Evolutionary conservation across 768 basidiomycete species (phyloP), one percentile per base, ranked within the genome.

Genomic region (Trametes punicea): DNA sequence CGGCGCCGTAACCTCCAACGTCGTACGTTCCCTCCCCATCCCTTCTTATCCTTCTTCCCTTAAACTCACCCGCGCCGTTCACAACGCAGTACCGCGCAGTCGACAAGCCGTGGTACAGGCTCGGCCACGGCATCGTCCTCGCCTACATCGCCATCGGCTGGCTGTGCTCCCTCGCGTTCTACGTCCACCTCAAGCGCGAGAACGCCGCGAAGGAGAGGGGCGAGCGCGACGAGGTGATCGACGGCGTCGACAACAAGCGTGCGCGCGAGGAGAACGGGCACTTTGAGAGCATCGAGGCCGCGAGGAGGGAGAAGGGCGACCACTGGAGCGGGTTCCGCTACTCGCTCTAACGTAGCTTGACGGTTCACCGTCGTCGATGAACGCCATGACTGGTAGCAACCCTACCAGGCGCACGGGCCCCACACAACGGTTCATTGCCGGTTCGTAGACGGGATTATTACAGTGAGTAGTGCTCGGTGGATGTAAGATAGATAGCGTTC

Each of bases 321-420:
- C 68, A 75, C 48, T 89, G 86, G 87, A 88, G 86, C 64, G 85
- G 87, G n/a, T 89, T 87, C 68, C 76, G 82, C 56, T 88, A 88
- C 70, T 79, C 76, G 2, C 62, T 82, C 40, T 85, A 74, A 61
- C 29, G 10, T 34, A 20, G 27, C 46, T 6, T 5, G 36, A n/a
- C n/a, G n/a, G n/a, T n/a, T n/a, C n/a, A n/a, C n/a, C n/a, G n/a
- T n/a, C n/a, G n/a, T n/a, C n/a, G n/a, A n/a, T n/a, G n/a, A n/a
- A n/a, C n/a, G n/a, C n/a, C n/a, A n/a, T n/a, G n/a, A n/a, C n/a
- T n/a, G n/a, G n/a, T n/a, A n/a, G 31, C 7, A 13, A 31, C 31
- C 8, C 31, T 7, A 31, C 7, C 31, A 31, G 7, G 31, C 13
- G 13, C 31, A 13, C 31, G 31, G 8, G 13, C 31, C 31, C 31